Conservation (phyloP, 2,329 filamentous ascomycete species). For the Trichoderma hamatum region DNA sequence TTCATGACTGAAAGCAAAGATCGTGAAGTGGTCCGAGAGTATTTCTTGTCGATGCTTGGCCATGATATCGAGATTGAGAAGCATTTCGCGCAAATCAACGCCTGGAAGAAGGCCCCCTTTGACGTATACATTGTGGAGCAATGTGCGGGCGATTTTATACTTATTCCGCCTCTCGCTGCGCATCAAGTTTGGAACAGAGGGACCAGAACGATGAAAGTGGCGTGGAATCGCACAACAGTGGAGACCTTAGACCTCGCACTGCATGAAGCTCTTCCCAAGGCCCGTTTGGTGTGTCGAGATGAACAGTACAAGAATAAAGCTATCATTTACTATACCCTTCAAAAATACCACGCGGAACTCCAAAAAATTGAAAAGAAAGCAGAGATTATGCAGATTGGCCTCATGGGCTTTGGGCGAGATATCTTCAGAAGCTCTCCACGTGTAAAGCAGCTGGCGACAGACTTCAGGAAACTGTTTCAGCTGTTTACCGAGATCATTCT, state of each 20-base stretch:
- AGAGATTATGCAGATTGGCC: slow-evolving; percentile 49
- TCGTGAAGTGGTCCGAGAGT: slow-evolving; percentile 85
- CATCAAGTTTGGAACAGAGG: slow-evolving; percentile 99
- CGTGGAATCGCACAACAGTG: slow-evolving; percentile 94
- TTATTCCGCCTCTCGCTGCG: slow-evolving; percentile 88
- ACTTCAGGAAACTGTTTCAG: slow-evolving; percentile 79
- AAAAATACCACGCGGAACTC: slow-evolving; percentile 73
- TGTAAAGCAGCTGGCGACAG: slow-evolving; percentile 72
- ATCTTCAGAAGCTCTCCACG: slow-evolving; percentile 47
- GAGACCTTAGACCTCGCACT: slow-evolving; percentile 88
- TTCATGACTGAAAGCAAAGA: slow-evolving; percentile 99
- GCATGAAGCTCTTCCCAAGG: slow-evolving; percentile 83
- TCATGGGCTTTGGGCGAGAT: slow-evolving; percentile 53
- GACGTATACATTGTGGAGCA: slow-evolving; percentile 93
- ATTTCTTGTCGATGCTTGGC: slow-evolving; percentile 88
- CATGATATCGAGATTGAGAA: slow-evolving; percentile 97
- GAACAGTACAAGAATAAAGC: slow-evolving; percentile 99
- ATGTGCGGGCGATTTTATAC: slow-evolving; percentile 84
- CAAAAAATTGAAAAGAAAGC: slow-evolving; percentile 54
- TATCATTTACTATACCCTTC: slow-evolving; percentile 84
- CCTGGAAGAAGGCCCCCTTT: slow-evolving; percentile 94
- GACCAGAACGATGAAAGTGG: slow-evolving; percentile 93
- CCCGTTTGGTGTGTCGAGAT: slow-evolving; percentile 88
- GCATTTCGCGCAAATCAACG: slow-evolving; percentile 93
- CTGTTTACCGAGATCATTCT: slow-evolving; percentile 79